Conservation (phyloP, 805 yeast species). For the Candida pini region DNA sequence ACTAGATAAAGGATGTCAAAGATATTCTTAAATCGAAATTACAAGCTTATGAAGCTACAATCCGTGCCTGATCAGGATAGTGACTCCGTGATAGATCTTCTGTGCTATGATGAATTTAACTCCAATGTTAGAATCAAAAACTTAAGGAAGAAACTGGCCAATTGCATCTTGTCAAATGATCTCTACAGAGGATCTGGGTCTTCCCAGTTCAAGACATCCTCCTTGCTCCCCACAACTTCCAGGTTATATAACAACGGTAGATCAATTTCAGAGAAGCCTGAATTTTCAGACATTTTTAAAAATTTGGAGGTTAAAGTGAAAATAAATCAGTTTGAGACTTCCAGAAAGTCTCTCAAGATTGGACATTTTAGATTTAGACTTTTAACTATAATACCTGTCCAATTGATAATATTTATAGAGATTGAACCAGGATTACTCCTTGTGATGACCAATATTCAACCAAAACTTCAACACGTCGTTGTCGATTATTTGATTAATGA, state of each 20-base stretch:
- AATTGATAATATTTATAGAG: constrained; percentile 23
- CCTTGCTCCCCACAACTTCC: constrained; percentile 19
- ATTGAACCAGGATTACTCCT: constrained; percentile 14
- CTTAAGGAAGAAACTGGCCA: constrained; percentile 17
- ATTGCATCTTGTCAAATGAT: constrained; percentile 17
- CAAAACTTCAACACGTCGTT: constrained; percentile 18
- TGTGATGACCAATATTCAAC: constrained; percentile 15
- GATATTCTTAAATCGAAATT: constrained; percentile 22
- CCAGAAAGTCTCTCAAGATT: constrained; percentile 6
- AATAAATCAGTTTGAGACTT: constrained; percentile 13
- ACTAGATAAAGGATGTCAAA: constrained; percentile 20
- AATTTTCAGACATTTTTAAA: constrained; percentile 16
- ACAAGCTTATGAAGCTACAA: constrained; percentile 14
- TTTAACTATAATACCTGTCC: constrained; percentile 22
- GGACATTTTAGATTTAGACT: constrained; percentile 28
- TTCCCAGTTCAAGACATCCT: no score
- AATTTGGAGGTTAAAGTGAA: constrained; percentile 21
- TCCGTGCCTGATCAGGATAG: constrained; percentile 4
- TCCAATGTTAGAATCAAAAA: constrained; percentile 12
- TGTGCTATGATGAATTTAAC: constrained; percentile 21
- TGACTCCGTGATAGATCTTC: constrained; percentile 18
- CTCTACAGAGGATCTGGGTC: constrained; percentile 13
- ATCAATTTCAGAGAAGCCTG: constrained; percentile 17
- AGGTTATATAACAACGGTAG: constrained; percentile 18
- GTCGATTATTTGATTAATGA: constrained; percentile 17